Evolutionary conservation across 352 stramenopile genomes (phyloP).

Genomic region (Phytophthora lateralis): DNA sequence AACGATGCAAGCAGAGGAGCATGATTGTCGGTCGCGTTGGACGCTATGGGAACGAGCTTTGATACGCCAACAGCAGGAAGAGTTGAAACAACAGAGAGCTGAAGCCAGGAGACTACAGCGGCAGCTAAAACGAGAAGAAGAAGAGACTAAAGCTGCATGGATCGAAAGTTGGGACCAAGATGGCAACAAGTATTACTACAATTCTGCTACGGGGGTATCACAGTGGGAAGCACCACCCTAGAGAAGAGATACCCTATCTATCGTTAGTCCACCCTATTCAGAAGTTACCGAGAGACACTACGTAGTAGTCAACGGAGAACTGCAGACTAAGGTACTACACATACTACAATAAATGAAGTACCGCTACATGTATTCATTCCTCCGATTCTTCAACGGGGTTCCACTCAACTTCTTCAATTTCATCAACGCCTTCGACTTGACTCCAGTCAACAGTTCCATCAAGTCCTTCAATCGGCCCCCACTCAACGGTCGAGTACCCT

Average conservation of each 20-base stretch:
- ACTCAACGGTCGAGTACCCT: constrained; percentile 6
- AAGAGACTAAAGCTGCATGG: constrained; percentile 45
- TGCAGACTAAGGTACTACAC: not conserved
- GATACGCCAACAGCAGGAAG: constrained; percentile 28
- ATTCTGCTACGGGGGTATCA: constrained; percentile 49
- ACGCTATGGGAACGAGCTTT: constrained; percentile 32
- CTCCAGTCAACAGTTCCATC: constrained; percentile 12
- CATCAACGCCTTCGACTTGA: constrained; percentile 11
- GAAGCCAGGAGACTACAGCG: constrained; percentile 40
- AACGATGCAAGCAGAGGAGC: constrained; percentile 54
- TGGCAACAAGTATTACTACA: constrained; percentile 73
- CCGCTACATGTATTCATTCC: not conserved
- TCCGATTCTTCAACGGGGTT: not conserved
- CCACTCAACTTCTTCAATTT: constrained; percentile 2
- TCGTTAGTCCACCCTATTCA: no score
- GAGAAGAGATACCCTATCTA: no score
- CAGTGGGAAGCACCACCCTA: constrained; percentile 55
- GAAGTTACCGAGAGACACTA: no score
- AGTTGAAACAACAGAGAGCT: constrained; percentile 40
- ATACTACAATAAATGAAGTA: constrained; percentile 2
- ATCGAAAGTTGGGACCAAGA: constrained; percentile 49
- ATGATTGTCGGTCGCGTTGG: constrained; percentile 41
- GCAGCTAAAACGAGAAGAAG: constrained; percentile 40
- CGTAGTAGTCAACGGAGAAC: not conserved
- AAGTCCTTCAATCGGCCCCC: not conserved